These are phyloP conservation scores for Fragaria iinumae DNA, from an alignment of 306 rosid genomes.

Conservation along the genomic window DNA sequence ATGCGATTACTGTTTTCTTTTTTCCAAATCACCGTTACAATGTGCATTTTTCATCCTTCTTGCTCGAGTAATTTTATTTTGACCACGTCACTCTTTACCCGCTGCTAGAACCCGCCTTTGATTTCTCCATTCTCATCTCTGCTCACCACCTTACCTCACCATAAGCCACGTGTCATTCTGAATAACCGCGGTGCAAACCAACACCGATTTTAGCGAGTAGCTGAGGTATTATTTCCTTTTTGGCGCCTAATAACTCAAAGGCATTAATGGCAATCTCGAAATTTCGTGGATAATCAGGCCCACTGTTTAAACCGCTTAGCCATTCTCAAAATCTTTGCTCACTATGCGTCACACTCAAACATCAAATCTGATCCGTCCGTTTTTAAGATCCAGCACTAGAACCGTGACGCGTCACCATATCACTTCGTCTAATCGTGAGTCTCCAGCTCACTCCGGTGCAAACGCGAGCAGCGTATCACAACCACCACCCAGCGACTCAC, in stretches of 20 bases:
- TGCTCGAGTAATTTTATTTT: background rate
- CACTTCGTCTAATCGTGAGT: background rate
- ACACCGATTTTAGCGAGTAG: background rate
- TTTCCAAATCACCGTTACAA: too few species aligned
- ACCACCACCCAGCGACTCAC: background rate
- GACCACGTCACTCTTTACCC: conserved; percentile 19
- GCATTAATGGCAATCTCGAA: conserved; percentile 26
- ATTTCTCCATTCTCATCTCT: background rate
- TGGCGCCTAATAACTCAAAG: conserved; percentile 29
- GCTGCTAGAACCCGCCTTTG: background rate
- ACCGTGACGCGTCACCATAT: conserved; percentile 15
- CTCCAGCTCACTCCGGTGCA: background rate
- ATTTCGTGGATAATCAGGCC: background rate
- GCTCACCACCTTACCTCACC: too few species aligned
- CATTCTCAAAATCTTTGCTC: background rate
- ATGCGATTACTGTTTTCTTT: too few species aligned
- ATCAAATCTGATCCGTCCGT: conserved; percentile 16
- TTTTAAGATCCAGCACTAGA: background rate
- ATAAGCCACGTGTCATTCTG: background rate
- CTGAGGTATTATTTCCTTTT: background rate
- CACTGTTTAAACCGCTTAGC: background rate
- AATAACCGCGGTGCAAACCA: background rate
- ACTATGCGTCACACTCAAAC: background rate
- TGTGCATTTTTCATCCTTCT: too few species aligned
- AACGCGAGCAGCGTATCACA: background rate